Evolutionary conservation across 148 eudicot genomes (phyloP).

Genomic region (Polygonum aviculare): DNA sequence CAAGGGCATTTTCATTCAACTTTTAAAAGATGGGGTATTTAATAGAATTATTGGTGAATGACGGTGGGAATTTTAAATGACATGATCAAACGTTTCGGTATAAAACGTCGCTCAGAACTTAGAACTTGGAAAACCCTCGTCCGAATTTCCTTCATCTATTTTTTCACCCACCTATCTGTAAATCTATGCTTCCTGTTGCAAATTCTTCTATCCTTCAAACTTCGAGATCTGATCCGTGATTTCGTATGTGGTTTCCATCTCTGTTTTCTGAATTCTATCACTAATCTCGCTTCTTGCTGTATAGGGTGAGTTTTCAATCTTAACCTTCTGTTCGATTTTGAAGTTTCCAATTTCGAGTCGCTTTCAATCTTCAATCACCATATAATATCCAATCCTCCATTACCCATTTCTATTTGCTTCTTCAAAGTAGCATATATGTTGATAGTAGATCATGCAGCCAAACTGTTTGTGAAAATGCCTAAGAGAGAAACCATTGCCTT

Average conservation of each 20-base stretch:
- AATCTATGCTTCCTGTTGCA: not conserved
- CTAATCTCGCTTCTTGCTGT: not conserved
- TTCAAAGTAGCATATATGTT: not conserved
- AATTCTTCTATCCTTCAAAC: not conserved
- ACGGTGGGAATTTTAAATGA: no score
- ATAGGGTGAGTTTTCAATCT: slow-evolving; percentile 1
- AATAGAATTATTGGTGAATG: no score
- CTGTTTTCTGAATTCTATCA: not conserved
- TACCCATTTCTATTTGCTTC: not conserved
- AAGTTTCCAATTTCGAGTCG: not conserved
- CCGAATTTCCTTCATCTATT: no score
- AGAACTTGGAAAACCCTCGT: no score
- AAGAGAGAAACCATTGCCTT: not conserved
- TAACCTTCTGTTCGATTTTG: not conserved
- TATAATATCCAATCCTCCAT: not conserved
- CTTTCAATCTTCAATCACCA: not conserved
- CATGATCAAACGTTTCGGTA: no score
- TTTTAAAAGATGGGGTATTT: no score
- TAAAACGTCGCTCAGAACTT: no score
- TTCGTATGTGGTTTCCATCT: not conserved
- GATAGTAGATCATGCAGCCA: not conserved
- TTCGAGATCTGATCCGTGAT: not conserved
- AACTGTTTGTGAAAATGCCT: slow-evolving; percentile 7
- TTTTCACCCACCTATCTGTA: no score
- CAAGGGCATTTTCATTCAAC: no score